Evolutionary conservation across 352 stramenopile species (phyloP).

Genomic region (Phytophthora pisi): DNA sequence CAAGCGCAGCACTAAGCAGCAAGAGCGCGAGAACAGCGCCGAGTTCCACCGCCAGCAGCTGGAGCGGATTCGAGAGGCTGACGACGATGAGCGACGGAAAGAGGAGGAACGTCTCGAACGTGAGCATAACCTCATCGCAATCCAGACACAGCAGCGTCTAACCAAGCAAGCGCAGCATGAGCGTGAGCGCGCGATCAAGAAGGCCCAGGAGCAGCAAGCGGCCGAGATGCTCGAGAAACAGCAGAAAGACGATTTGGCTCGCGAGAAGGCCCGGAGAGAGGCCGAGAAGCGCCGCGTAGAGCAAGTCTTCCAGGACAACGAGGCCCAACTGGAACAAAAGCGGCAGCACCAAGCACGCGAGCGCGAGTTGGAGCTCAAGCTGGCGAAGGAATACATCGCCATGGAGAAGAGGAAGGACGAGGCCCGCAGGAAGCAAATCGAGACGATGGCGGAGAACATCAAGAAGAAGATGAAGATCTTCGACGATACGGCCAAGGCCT

Average conservation of each 20-base stretch:
- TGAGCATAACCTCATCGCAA: constrained; percentile 66
- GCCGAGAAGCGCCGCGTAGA: constrained; percentile 67
- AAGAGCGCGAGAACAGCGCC: constrained; percentile 48
- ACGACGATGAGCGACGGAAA: constrained; percentile 66
- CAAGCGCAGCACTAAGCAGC: constrained; percentile 41
- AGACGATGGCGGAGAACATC: constrained; percentile 75
- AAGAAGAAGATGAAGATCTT: constrained; percentile 89
- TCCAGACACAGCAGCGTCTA: constrained; percentile 71
- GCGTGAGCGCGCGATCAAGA: constrained; percentile 54
- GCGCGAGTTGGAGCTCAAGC: constrained; percentile 64
- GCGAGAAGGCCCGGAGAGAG: constrained; percentile 55
- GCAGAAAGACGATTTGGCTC: constrained; percentile 55
- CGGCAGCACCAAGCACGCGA: constrained; percentile 55
- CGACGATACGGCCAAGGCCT: constrained; percentile 74
- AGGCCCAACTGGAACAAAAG: constrained; percentile 67
- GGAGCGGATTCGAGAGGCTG: constrained; percentile 48
- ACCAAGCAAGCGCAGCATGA: constrained; percentile 64
- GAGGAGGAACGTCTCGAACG: constrained; percentile 55
- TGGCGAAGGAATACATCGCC: constrained; percentile 70
- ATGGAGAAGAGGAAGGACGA: constrained; percentile 81
- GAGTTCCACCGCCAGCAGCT: constrained; percentile 63
- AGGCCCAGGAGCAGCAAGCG: constrained; percentile 51
- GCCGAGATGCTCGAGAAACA: constrained; percentile 56
- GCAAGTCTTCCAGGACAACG: constrained; percentile 68
- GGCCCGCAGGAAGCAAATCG: constrained; percentile 62